A percentile compares a stretch with the other conserved stretches of the same genome.
These are phyloP conservation scores for Rhizopogon vesiculosus DNA, from an alignment of 768 basidiomycete genomes.

Conservation along the genomic window DNA sequence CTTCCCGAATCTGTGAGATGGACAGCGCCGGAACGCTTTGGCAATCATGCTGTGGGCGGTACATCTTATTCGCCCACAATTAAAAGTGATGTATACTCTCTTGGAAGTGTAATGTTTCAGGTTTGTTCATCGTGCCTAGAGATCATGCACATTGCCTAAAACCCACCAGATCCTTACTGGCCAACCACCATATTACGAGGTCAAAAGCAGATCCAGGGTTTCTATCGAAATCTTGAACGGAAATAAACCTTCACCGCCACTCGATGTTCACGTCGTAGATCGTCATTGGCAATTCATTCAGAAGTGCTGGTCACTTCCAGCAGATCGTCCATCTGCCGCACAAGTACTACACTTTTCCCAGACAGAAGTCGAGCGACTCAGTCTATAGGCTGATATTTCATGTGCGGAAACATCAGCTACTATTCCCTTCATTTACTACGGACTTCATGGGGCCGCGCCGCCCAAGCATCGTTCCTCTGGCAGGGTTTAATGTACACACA, in stretches of 20 bases:
- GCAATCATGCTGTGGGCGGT: not conserved
- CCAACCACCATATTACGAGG: conserved; percentile 1
- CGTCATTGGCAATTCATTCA: conserved; percentile 4
- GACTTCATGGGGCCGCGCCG: not conserved
- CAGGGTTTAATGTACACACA: no score
- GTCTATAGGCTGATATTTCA: not conserved
- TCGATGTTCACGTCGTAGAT: not conserved
- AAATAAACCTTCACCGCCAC: not conserved
- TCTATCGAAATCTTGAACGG: not conserved
- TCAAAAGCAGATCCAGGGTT: not conserved
- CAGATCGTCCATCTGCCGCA: not conserved
- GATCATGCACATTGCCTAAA: no score
- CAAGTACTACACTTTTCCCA: not conserved
- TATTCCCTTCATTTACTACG: no score
- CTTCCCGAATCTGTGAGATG: conserved; percentile 2
- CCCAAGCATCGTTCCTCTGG: no score
- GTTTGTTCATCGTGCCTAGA: not conserved
- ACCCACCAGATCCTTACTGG: conserved; percentile 2
- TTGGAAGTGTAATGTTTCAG: conserved; percentile 1
- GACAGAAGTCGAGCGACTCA: not conserved
- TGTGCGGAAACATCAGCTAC: not conserved
- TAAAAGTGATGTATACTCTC: conserved; percentile 3
- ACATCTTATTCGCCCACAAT: not conserved
- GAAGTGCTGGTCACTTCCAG: conserved; percentile 3
- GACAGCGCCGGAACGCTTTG: conserved; percentile 3